phyloP scores from a whole-genome alignment of 208 protist species.

The Leishmania arabica region DNA sequence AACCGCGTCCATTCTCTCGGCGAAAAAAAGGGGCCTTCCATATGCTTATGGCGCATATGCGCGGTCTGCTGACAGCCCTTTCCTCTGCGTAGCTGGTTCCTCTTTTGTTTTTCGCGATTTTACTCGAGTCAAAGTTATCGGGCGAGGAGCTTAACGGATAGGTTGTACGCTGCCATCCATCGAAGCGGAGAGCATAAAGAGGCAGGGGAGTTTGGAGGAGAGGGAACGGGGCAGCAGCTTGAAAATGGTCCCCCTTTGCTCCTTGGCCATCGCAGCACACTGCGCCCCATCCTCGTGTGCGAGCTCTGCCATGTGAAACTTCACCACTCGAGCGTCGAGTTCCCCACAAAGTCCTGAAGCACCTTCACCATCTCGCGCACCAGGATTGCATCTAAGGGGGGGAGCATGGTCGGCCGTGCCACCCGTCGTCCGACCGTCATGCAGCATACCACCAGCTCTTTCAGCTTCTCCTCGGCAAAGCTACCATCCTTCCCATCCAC shows the following conservation, averaged over 20 bases:
- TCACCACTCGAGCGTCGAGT: slow-evolving; percentile 63
- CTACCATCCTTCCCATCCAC: slow-evolving; percentile 49
- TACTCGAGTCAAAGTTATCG: not conserved
- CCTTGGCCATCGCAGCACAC: not conserved
- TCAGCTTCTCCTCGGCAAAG: slow-evolving; percentile 53
- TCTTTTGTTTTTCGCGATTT: not conserved
- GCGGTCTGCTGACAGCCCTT: not conserved
- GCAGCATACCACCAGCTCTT: slow-evolving; percentile 47
- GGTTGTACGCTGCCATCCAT: not conserved
- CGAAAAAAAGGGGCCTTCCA: not conserved
- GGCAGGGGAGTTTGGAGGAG: not conserved
- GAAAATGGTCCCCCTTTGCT: not conserved
- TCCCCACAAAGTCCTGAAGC: slow-evolving; percentile 46
- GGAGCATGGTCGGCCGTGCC: slow-evolving; percentile 15
- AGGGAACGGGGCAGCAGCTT: not conserved
- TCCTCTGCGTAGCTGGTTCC: not conserved
- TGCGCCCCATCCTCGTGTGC: not conserved
- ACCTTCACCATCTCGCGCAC: slow-evolving; percentile 34
- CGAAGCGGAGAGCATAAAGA: not conserved
- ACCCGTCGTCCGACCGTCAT: slow-evolving; percentile 30
- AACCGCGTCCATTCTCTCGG: not conserved
- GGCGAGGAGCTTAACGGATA: not conserved
- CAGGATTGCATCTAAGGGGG: slow-evolving; percentile 4
- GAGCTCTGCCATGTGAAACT: not conserved
- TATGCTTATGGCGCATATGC: not conserved